A percentile compares a stretch with the other conserved stretches of the same genome.
These are phyloP conservation scores for Diplocarpon rosae DNA, from an alignment of 2,329 filamentous ascomycete genomes.

Conservation along the genomic window DNA sequence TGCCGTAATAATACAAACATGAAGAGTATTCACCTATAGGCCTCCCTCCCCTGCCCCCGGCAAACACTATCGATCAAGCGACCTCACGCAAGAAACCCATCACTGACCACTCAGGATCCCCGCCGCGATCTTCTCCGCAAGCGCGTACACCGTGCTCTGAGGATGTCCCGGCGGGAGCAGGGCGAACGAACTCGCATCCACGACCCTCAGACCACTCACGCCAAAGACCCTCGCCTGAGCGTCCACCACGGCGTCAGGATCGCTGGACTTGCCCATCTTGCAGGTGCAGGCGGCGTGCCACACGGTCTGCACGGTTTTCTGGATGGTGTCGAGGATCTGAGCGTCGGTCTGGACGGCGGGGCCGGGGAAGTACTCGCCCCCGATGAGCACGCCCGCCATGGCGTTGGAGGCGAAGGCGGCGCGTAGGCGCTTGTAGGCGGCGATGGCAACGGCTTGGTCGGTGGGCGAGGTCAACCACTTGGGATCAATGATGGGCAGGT, in stretches of 20 bases:
- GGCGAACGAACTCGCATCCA: constrained; percentile 19
- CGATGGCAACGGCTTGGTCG: constrained; percentile 35
- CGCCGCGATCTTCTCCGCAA: constrained; percentile 33
- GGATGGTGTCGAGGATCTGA: constrained; percentile 14
- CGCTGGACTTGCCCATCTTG: constrained; percentile 40
- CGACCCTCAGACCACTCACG: constrained; percentile 16
- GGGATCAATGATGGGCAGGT: constrained; percentile 32
- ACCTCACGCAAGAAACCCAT: no score
- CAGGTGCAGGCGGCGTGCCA: constrained; percentile 47
- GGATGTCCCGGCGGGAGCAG: constrained; percentile 32
- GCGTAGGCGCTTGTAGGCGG: constrained; percentile 33
- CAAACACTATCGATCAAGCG: no score
- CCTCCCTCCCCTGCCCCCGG: no score
- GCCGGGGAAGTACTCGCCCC: constrained; percentile 18
- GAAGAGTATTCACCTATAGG: no score
- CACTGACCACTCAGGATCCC: not conserved
- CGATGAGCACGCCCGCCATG: constrained; percentile 12
- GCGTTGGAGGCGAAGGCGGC: constrained; percentile 16
- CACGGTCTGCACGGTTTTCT: constrained; percentile 22
- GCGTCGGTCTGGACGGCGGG: constrained; percentile 12
- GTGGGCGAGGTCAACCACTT: constrained; percentile 34
- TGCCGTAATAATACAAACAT: no score
- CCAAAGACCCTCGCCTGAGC: constrained; percentile 17
- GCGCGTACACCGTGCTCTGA: constrained; percentile 30
- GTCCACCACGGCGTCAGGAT: constrained; percentile 27